phyloP scores from a whole-genome alignment of 2,329 filamentous ascomycete species.

The Neodidymelliopsis sp. region DNA sequence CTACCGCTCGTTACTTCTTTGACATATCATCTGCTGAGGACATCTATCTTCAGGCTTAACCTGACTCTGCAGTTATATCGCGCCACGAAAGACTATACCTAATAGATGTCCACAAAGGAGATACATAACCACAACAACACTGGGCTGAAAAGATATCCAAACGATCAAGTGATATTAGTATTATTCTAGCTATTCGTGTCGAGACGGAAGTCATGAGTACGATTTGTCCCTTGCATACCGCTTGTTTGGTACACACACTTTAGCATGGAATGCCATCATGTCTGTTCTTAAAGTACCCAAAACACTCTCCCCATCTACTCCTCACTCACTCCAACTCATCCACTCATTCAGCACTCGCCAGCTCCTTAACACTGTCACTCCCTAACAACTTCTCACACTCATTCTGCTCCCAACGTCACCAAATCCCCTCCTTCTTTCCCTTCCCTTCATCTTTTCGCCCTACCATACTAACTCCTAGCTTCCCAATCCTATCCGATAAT shows the following conservation, averaged over 20 bases:
- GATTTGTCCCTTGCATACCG: conserved; percentile 5
- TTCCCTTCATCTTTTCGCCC: not conserved
- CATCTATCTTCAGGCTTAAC: no score
- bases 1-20: no score
- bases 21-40: no score
- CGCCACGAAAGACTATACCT: no score
- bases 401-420: not conserved
- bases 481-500: no score
- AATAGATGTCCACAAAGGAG: no score
- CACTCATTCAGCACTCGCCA: not conserved
- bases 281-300: conserved; percentile 1
- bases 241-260: not conserved
- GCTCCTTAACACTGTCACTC: not conserved
- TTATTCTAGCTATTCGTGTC: no score
- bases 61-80: no score
- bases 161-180: no score
- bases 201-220: not conserved
- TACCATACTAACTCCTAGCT: conserved; percentile 1
- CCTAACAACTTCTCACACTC: not conserved
- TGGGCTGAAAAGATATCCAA: no score
- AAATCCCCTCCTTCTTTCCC: not conserved
- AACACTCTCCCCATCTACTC: not conserved
- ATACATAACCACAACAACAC: no score
- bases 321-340: not conserved
- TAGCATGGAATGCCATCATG: not conserved